Base-by-base conservation (phyloP, 257 asterid species). In the Jacaranda mimosifolia region DNA sequence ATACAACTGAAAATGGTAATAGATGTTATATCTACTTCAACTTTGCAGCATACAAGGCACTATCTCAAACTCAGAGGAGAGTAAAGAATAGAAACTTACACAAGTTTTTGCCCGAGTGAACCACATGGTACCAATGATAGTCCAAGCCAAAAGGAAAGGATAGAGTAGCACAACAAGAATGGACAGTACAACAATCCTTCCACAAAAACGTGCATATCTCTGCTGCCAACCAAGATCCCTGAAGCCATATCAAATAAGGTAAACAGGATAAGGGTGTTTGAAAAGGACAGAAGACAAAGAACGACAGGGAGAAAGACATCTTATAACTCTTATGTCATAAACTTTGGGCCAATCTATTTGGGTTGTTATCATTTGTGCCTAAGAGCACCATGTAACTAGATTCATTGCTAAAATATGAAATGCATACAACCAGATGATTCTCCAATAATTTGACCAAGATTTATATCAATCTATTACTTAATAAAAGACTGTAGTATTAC, bases 181-280 rank as follows among this genome's bases (percentile, higher is more conserved):
- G 9, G 98, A 90, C 42, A 95, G 92, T 73, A 95, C 98, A 51
- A 86, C 93, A 62, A 88, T 73, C 82, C 98, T 86, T 80, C 99
- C 98, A 86, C 91, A 84, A 78, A 91, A 95, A 70, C 96, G 99
- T 52, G 87, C 91, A 64, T 87, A 87, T 72, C 96, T 83, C 84
- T 95, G 99, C 83, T 95, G 97, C 93, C 88, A 86, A 77, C 99
- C 99, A 76, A 95, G 90, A 89, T 95, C 99, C 88, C 98, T 95
- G 71, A 72, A 63, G 56, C 65, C 76, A 74, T 63, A 19, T 42
- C 39, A 35, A 17, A 45, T 8, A 9, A 49, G 46, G 38, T 21
- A 77, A 39, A 60, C 18, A 53, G 32, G 53, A 60, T 48, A 75
- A 57, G 36, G 70, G 42, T 9, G 40, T 51, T 58, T 59, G 42